Evolutionary conservation across 2,329 filamentous ascomycete species (phyloP).

Genomic region (Venturia pyrina): DNA sequence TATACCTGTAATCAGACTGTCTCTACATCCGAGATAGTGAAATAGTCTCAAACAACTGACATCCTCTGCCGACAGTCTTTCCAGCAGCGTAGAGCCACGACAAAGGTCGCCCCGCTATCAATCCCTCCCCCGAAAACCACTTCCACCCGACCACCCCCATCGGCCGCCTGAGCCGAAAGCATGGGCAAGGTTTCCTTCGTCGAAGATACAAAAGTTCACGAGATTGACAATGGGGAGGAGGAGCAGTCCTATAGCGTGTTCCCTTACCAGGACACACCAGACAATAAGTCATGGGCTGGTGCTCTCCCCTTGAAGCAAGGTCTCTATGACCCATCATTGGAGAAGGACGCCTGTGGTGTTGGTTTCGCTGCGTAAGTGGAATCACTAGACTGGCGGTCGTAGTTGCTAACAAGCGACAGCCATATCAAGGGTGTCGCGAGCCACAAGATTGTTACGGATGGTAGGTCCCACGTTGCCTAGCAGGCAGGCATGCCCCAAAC

Average conservation of each 20-base stretch:
- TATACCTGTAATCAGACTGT: neutral
- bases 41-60: neutral
- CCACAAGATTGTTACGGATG: constrained; percentile 99
- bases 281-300: constrained; percentile 90
- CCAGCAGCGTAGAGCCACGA: neutral
- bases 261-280: constrained; percentile 67
- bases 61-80: neutral
- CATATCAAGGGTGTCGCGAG: constrained; percentile 96
- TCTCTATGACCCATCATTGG: constrained; percentile 89
- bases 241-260: constrained; percentile 49
- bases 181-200: constrained; percentile 44
- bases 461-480: constrained; percentile 42
- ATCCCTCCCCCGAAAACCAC: neutral
- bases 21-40: neutral
- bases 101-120: neutral
- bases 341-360: constrained; percentile 99
- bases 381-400: neutral
- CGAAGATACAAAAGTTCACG: constrained; percentile 39
- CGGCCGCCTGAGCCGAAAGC: constrained; percentile 42
- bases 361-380: constrained; percentile 84
- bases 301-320: constrained; percentile 96
- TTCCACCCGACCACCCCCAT: constrained; percentile 15
- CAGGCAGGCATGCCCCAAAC: constrained; percentile 1
- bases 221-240: constrained; percentile 45
- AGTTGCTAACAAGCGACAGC: constrained; percentile 36